Evolutionary conservation across 2,329 filamentous ascomycete genomes (phyloP).

Genomic region (Exserohilum rostratum): DNA sequence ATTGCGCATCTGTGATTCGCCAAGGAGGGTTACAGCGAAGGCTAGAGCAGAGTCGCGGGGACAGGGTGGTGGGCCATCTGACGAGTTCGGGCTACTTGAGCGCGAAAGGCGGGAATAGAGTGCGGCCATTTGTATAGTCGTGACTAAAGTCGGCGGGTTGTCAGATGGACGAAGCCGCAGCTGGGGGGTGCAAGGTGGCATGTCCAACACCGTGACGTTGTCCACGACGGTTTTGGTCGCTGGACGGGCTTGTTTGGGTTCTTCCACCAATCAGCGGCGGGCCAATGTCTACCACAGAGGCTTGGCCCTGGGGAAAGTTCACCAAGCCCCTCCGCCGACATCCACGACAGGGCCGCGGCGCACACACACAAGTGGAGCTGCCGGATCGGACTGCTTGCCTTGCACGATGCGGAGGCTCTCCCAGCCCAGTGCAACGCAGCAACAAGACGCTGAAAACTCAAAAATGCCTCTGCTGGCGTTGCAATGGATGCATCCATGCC

Average conservation of each 20-base stretch:
- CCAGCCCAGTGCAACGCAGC: too few species aligned
- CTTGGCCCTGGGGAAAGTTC: slow-evolving; percentile 45
- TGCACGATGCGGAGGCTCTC: too few species aligned
- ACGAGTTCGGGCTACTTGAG: slow-evolving; percentile 37
- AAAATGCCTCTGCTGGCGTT: too few species aligned
- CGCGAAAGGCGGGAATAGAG: slow-evolving; percentile 42
- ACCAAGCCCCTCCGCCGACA: slow-evolving; percentile 11
- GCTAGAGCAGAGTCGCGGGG: slow-evolving; percentile 27
- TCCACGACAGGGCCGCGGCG: too few species aligned
- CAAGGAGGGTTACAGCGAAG: slow-evolving; percentile 24
- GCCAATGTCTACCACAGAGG: slow-evolving; percentile 9
- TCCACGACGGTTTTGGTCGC: slow-evolving; percentile 20
- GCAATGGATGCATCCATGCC: too few species aligned
- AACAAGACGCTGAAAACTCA: too few species aligned
- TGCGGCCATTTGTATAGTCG: slow-evolving; percentile 41
- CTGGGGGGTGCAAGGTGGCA: slow-evolving; percentile 28
- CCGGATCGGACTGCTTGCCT: too few species aligned
- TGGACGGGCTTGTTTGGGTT: slow-evolving; percentile 23
- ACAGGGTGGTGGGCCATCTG: slow-evolving; percentile 34
- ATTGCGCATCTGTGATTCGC: slow-evolving; percentile 37
- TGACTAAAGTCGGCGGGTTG: slow-evolving; percentile 44
- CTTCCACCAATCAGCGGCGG: slow-evolving; percentile 39
- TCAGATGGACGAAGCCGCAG: slow-evolving; percentile 27
- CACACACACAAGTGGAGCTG: too few species aligned
- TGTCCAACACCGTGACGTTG: slow-evolving; percentile 33